These are phyloP conservation scores for Panus rudis DNA, from an alignment of 768 basidiomycete genomes.

Conservation along the genomic window DNA sequence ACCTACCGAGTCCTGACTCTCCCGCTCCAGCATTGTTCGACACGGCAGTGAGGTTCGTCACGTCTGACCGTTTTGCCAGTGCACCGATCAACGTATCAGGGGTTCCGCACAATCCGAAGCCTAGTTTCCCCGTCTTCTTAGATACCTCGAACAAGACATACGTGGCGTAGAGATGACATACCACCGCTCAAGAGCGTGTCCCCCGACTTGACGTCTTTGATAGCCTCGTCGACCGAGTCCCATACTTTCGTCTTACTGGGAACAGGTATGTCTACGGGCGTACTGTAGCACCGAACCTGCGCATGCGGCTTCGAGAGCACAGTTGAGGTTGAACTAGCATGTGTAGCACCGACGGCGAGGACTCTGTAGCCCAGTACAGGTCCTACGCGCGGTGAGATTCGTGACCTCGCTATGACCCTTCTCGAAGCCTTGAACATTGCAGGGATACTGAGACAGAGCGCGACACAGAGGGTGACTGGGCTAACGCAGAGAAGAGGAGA, in stretches of 20 bases:
- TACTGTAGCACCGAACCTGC: constrained; percentile 12
- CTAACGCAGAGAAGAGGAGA: too few species aligned
- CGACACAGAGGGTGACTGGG: too few species aligned
- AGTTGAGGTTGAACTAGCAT: too few species aligned
- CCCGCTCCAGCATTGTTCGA: constrained; percentile 83
- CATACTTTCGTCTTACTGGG: constrained; percentile 60
- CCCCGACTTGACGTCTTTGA: constrained; percentile 77
- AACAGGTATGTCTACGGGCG: constrained; percentile 19
- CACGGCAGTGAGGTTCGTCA: constrained; percentile 71
- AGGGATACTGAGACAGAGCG: too few species aligned
- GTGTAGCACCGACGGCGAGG: too few species aligned
- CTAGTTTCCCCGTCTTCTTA: constrained; percentile 34
- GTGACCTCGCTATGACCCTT: too few species aligned
- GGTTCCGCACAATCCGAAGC: constrained; percentile 86
- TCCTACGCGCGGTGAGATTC: too few species aligned
- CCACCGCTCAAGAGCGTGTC: constrained; percentile 77
- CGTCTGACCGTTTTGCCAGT: constrained; percentile 63
- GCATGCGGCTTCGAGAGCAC: too few species aligned
- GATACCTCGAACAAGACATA: too few species aligned
- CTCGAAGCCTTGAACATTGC: too few species aligned
- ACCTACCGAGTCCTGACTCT: constrained; percentile 62
- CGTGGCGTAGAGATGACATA: too few species aligned
- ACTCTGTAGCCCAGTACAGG: too few species aligned
- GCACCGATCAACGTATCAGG: constrained; percentile 86
- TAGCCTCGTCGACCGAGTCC: constrained; percentile 74